phyloP scores from a whole-genome alignment of 805 yeast species.

The Lipomyces chichibuensis region DNA sequence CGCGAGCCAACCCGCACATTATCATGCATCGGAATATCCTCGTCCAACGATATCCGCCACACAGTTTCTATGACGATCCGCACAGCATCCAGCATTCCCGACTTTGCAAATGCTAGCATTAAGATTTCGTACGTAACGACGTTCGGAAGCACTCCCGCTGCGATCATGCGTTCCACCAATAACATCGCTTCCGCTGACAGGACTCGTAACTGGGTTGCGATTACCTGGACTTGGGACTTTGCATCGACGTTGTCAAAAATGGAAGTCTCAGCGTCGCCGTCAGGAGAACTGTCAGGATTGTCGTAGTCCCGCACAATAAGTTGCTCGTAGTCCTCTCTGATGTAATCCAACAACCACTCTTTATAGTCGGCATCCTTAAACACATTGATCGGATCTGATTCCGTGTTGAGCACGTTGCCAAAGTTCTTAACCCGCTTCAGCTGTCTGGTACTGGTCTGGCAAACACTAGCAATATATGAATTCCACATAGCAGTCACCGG shows the following conservation, averaged over 20 bases:
- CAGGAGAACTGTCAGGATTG: background rate
- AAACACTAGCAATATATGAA: constrained; percentile 14
- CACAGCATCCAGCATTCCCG: constrained; percentile 36
- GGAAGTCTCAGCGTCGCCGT: constrained; percentile 4
- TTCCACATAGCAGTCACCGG: constrained; percentile 15
- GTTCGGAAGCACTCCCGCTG: constrained; percentile 41
- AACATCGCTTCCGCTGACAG: constrained; percentile 30
- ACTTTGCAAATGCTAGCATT: constrained; percentile 42
- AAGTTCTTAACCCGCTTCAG: constrained; percentile 7
- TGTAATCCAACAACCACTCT: background rate
- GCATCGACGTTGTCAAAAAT: constrained; percentile 19
- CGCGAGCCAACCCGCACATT: constrained; percentile 6
- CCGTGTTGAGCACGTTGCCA: constrained; percentile 1
- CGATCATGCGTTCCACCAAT: constrained; percentile 39
- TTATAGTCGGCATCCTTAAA: background rate
- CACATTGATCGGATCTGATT: background rate
- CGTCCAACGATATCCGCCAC: constrained; percentile 40
- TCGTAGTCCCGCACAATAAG: background rate
- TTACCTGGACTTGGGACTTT: background rate
- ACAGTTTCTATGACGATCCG: constrained; percentile 36
- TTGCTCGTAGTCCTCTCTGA: background rate
- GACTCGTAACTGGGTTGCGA: constrained; percentile 8
- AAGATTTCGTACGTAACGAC: constrained; percentile 43
- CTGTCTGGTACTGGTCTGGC: constrained; percentile 9
- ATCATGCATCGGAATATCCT: background rate